A percentile compares a stretch with the other conserved stretches of the same genome.
Conservation (phyloP, 176 grass and related monocot species). For the Elaeis guineensis region DNA sequence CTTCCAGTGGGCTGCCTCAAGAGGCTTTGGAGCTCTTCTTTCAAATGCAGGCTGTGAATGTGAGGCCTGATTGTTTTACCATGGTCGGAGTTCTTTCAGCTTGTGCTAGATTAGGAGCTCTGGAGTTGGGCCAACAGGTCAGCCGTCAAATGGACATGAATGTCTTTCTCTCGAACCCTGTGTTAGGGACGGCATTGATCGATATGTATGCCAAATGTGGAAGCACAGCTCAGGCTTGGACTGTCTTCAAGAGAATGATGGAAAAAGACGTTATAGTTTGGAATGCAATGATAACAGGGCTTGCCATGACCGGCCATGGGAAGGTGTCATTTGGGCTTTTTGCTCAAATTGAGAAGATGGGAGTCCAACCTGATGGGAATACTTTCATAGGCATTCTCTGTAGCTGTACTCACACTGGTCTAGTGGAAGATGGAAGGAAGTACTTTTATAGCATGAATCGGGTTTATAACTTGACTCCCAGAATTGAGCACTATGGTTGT, state of each 20-base stretch:
- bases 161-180: slow-evolving; percentile 43
- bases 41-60: slow-evolving; percentile 30
- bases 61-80: slow-evolving; percentile 39
- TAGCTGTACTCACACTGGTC: slow-evolving; percentile 47
- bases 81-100: slow-evolving; percentile 42
- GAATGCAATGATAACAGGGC: slow-evolving; percentile 59
- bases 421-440: slow-evolving; percentile 43
- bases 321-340: slow-evolving; percentile 42
- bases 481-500: slow-evolving; percentile 55
- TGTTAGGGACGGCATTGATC: slow-evolving; percentile 52
- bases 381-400: slow-evolving; percentile 64
- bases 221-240: slow-evolving; percentile 33
- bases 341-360: slow-evolving; percentile 38
- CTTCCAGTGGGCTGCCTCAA: slow-evolving; percentile 42
- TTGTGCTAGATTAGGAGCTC: slow-evolving; percentile 42
- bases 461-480: slow-evolving; percentile 33
- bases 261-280: slow-evolving; percentile 48
- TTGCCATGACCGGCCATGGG: slow-evolving; percentile 46
- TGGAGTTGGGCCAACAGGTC: slow-evolving; percentile 33
- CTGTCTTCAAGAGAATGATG: slow-evolving; percentile 41
- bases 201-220: slow-evolving; percentile 72
- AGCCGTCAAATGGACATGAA: slow-evolving; percentile 20
- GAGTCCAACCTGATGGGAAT: slow-evolving; percentile 34
- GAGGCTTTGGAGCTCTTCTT: slow-evolving; percentile 51
- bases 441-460: slow-evolving; percentile 41